Base-by-base conservation (phyloP, 2,329 filamentous ascomycete genomes). In the Botrytis aclada region DNA sequence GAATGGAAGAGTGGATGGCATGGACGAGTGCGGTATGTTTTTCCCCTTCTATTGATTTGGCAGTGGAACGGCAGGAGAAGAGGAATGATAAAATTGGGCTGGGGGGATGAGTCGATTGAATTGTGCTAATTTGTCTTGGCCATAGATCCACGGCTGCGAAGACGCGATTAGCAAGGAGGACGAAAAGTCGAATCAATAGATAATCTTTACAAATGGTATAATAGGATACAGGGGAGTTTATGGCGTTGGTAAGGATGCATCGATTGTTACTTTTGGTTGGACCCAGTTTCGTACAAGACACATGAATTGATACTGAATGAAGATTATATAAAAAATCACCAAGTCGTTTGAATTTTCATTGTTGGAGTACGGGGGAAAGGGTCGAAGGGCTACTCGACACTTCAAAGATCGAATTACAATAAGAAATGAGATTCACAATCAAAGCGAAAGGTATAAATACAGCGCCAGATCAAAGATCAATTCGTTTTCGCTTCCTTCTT, bases 1-100 rank as follows among this genome's bases (percentile, higher is more conserved):
- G 91, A 0, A 84, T 97, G 61, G 87, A 91, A 76, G 94, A 97
- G 82, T 97, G 94, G 94, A 85, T 97, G 73, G 84, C 85, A 18
- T 88, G 95, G 80, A 88, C 94, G 18, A 88, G 91, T 76, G 86
- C 87, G 81, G 91, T 94, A 72, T 66, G 77, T 77, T 63, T 29
- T 32, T 25, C 34, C 10, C 14, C 9, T 71, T 7, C 37, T 22
- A 14, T 12, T 10, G 1, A 56, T 41, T 16, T 67, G 47, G n/a
- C 7, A 16, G 18, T 12, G 16, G 3, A 37, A 16, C 25, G 2
- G 37, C 39, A 32, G n/a, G n/a, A 22, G 9, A 12, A 16, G 47
- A 7, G 5, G 8, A 12, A 14, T 14, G 12, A 54, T 54, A n/a
- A 3, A n/a, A 54, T 16, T 18, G 25, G 4, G 47, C 37, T 45